Evolutionary conservation across 106 monocot genomes (phyloP), one percentile per base, ranked within the genome.

Genomic region (Apostasia ramifera): DNA sequence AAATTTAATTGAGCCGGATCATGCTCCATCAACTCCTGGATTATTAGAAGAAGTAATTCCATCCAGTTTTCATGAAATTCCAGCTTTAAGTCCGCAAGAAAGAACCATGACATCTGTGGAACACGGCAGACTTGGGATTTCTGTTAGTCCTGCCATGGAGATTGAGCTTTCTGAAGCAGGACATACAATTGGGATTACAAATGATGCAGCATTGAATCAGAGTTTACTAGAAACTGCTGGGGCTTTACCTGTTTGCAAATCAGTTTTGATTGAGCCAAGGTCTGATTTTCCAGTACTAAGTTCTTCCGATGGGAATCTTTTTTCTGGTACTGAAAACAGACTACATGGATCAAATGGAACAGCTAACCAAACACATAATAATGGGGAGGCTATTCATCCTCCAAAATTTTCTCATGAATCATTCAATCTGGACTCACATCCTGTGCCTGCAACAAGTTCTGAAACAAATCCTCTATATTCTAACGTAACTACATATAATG

Each of bases 21-120:
- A 89, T 61, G 84, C 82, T 74, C 95, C 92, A 53, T 77, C 81
- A 15, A 89, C 89, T 70, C 89, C 95, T 72, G 88, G 81, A n/a
- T 80, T 95, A 55, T 67, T 91, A 59, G 91, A 80, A 66, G 86
- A 88, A 72, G 80, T 78, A n/a, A 79, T 76, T 51, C 74, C 75
- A 63, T 81, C 82, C 44, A 81, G 64, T 64, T 53, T 78, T 53
- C 85, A 91, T 51, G 85, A 83, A 68, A 69, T 70, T 71, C 76
- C 76, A 57, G 71, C 66, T 58, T 72, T 74, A 49, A 81, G 76
- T 77, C 81, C 69, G 2, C 81, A 63, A n/a, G 55, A 73, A 49
- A 80, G 73, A 77, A 61, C 6, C 40, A 70, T 73, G 53, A 65
- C 69, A 47, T 59, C 66, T 68, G 45, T 68, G 66, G 90, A 90